phyloP scores from a whole-genome alignment of 345 rosid species.

The Adansonia digitata region DNA sequence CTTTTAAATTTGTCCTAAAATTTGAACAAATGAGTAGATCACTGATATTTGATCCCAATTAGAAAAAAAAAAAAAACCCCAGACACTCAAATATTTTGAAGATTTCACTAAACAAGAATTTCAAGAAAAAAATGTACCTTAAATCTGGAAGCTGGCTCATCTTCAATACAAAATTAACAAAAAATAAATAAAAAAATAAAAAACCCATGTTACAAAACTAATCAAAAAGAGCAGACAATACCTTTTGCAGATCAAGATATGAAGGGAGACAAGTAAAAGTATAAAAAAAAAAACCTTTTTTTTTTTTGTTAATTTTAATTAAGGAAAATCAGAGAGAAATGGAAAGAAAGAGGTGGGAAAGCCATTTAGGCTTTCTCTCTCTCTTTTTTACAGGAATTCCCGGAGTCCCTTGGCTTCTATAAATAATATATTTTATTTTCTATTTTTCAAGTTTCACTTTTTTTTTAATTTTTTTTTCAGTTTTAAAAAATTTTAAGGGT shows the following conservation, averaged over 20 bases:
- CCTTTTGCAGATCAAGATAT: conserved; percentile 44
- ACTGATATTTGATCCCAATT: neutral
- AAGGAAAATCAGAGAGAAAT: conserved; percentile 5
- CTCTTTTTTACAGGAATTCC: conserved; percentile 32
- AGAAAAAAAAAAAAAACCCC: neutral
- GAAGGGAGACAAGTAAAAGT: conserved; percentile 3
- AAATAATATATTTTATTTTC: neutral
- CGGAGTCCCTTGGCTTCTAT: conserved; percentile 31
- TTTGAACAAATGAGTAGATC: neutral
- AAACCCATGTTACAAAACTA: conserved; percentile 23
- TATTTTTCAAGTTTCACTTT: too few relatives aligned
- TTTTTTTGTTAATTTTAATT: neutral
- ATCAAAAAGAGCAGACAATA: neutral
- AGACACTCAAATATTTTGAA: conserved; percentile 4
- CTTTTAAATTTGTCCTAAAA: too few relatives aligned
- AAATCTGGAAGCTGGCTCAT: conserved; percentile 21
- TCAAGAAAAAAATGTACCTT: conserved; percentile 23
- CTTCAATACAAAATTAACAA: conserved; percentile 8
- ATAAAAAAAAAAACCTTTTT: neutral
- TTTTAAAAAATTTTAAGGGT: neutral
- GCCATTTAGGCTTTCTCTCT: conserved; percentile 25
- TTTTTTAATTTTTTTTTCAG: neutral
- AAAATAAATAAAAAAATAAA: neutral
- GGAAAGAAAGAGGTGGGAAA: conserved; percentile 14
- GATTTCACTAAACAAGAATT: neutral